Conservation (phyloP, 2,329 filamentous ascomycete genomes). For the Trichoderma sp. region DNA sequence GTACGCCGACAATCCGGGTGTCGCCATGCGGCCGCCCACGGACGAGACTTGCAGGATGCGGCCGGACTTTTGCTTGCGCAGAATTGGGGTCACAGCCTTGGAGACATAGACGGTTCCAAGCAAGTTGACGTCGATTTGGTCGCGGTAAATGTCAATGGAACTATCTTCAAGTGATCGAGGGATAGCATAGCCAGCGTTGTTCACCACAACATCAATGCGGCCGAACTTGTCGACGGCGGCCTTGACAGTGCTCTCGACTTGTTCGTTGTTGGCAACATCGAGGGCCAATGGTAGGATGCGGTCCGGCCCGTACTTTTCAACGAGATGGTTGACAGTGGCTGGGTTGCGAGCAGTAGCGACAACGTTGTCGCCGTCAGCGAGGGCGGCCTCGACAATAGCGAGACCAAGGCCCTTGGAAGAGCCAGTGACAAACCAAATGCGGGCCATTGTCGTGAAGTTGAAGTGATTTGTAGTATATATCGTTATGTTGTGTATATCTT, state of each 20-base stretch:
- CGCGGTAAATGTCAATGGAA: constrained; percentile 46
- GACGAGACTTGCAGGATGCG: constrained; percentile 43
- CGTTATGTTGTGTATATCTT: neutral
- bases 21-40: constrained; percentile 37
- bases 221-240: constrained; percentile 47
- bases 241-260: constrained; percentile 34
- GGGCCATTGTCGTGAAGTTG: neutral
- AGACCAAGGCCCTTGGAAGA: constrained; percentile 48
- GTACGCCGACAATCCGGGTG: constrained; percentile 37
- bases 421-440: constrained; percentile 48
- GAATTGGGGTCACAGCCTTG: constrained; percentile 37
- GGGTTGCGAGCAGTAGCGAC: constrained; percentile 46
- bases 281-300: constrained; percentile 51
- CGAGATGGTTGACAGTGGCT: constrained; percentile 34
- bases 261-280: constrained; percentile 53
- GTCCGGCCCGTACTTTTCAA: constrained; percentile 37
- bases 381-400: constrained; percentile 39
- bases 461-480: neutral
- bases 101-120: constrained; percentile 57
- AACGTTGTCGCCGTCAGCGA: constrained; percentile 41
- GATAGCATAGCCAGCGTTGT: constrained; percentile 61
- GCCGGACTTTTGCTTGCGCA: constrained; percentile 32
- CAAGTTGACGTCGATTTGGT: constrained; percentile 59
- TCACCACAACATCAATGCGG: constrained; percentile 58
- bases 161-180: constrained; percentile 52